Evolutionary conservation across 2,329 filamentous ascomycete genomes (phyloP).

Genomic region (Colletotrichum agaves): DNA sequence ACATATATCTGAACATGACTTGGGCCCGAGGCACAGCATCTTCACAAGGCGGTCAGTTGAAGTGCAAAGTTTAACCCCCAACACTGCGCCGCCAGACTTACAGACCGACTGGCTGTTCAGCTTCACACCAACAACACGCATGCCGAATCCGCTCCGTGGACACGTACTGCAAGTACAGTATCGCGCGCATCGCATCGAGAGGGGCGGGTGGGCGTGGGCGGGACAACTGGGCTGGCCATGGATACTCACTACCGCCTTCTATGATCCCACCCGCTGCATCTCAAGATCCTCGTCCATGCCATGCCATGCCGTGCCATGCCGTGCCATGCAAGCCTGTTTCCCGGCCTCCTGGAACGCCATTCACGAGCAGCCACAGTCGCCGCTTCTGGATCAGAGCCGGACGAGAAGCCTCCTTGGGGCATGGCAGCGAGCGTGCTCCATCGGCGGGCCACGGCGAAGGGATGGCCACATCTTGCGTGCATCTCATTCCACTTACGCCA

Average conservation of each 20-base stretch:
- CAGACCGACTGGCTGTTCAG: slow-evolving; percentile 25
- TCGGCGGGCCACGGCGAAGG: slow-evolving; percentile 16
- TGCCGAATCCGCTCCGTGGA: slow-evolving; percentile 20
- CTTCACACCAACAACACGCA: slow-evolving; percentile 21
- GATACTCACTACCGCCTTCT: slow-evolving; percentile 29
- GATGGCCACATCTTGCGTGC: slow-evolving; percentile 33
- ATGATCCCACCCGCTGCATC: slow-evolving; percentile 35
- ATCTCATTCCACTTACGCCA: slow-evolving; percentile 27
- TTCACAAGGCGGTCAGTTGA: slow-evolving; percentile 34
- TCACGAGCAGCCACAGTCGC: slow-evolving; percentile 29
- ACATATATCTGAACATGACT: slow-evolving; percentile 18
- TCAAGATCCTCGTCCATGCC: slow-evolving; percentile 35
- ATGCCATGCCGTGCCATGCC: slow-evolving; percentile 34
- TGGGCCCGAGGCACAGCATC: background rate
- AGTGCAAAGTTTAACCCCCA: slow-evolving; percentile 31
- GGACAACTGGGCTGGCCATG: slow-evolving; percentile 26
- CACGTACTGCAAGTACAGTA: slow-evolving; percentile 14
- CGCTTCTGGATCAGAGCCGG: slow-evolving; percentile 28
- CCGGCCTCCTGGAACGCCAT: slow-evolving; percentile 34
- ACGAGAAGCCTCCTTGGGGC: slow-evolving; percentile 29
- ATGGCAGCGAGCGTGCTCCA: slow-evolving; percentile 22
- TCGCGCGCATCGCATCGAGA: slow-evolving; percentile 32
- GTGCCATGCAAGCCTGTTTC: slow-evolving; percentile 33
- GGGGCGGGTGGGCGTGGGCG: slow-evolving; percentile 15
- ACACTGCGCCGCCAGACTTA: slow-evolving; percentile 9